These are phyloP conservation scores for Neurospora tetraspora DNA, from an alignment of 495 filamentous ascomycete genomes.

Conservation along the genomic window DNA sequence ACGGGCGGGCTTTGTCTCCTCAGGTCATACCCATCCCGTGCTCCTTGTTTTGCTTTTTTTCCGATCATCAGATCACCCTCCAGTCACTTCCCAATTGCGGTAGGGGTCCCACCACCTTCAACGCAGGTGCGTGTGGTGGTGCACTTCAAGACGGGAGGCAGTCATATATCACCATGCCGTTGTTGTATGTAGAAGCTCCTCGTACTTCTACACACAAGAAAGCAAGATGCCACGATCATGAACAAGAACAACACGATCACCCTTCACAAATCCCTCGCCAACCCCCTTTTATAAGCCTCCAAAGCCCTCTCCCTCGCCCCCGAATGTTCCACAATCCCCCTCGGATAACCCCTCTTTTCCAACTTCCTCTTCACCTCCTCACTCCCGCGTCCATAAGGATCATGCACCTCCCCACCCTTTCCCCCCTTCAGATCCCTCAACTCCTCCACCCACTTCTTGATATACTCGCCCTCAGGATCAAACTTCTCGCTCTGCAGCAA, in stretches of 20 bases:
- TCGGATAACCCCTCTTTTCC: conserved; percentile 61
- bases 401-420: conserved; percentile 44
- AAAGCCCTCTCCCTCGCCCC: conserved; percentile 54
- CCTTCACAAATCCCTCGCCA: conserved; percentile 9
- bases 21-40: too few relatives aligned
- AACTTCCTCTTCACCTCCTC: conserved; percentile 46
- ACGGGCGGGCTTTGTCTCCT: too few relatives aligned
- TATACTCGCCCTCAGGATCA: conserved; percentile 58
- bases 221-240: neutral
- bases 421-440: conserved; percentile 48
- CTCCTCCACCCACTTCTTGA: conserved; percentile 63
- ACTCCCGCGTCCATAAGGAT: conserved; percentile 59
- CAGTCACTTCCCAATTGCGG: neutral
- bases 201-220: neutral
- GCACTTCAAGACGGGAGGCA: neutral
- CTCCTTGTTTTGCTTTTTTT: neutral
- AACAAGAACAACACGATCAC: neutral
- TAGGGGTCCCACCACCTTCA: neutral
- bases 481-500: conserved; percentile 78
- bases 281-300: conserved; percentile 55
- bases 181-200: neutral
- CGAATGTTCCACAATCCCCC: conserved; percentile 65
- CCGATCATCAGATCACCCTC: neutral
- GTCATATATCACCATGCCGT: neutral
- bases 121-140: neutral